Evolutionary conservation across 2,329 filamentous ascomycete species (phyloP), one percentile per base, ranked within the genome.

Genomic region (Fusarium sp.): DNA sequence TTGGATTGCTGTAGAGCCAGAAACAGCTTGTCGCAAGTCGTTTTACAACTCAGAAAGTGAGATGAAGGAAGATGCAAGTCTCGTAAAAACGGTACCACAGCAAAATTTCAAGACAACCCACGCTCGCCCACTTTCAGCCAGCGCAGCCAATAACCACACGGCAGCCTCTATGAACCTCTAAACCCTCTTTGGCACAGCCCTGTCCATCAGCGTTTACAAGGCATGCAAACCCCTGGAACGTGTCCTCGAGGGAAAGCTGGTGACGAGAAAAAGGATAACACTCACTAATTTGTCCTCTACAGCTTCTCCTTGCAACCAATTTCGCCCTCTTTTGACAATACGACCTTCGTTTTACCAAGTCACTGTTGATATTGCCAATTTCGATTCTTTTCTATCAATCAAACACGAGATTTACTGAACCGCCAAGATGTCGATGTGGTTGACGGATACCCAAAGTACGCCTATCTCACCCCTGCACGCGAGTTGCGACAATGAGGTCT

Each of bases 371-470:
- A 42, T 24, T 5, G 21, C 30, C 17, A 28, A 19, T 21, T 43
- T 21, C 23, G 23, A n/a, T 24, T 12, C 30, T 51, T 36, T 39
- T 48, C 46, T 24, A n/a, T 50, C 28, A 20, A 49, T 20, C 10
- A 42, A 57, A n/a, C 12, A 44, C 42, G 59, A 51, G 40, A 39
- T 44, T 46, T 54, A 40, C 23, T 34, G 49, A 68, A 48, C 26
- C 61, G 65, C 74, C 61, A 76, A 68, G 46, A 78, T 91, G 76
- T 91, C 93, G 63, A 96, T 97, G 92, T 98, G 95, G 95, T 86
- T 98, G 76, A 92, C 94, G 74, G 95, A 98, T 82, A 88, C 91
- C 77, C 95, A 98, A 81, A 98, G 95, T 97, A 86, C 76, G 91
- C 84, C 49, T 45, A 51, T 54, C 56, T 53, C 52, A 49, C 51